Evolutionary conservation across 179 eudicot species (phyloP), one percentile per base, ranked within the genome.

Genomic region (Gypsophila paniculata): DNA sequence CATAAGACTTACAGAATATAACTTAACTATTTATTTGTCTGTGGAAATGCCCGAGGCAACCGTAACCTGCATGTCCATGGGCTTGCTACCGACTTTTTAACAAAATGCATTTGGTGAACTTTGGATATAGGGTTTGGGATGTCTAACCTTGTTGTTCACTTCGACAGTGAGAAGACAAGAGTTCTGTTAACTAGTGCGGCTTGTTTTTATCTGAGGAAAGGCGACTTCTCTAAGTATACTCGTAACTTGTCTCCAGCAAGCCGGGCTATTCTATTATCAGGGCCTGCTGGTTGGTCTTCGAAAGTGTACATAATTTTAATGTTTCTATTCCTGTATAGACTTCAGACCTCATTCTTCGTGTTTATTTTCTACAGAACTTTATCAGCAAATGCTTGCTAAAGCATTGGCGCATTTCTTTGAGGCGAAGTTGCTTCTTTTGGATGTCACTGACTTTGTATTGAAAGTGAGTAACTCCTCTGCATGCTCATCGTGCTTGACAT

Each of bases 121-220:
- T 13, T 76, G 36, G 11, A 63, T 19, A 46, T 23, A 57, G 44
- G 46, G 6, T 42, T 9, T 42, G 46, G 11, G 46, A 51, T 21
- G 18, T 49, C 25, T 74, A 23, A 69, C 51, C 38, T 46, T 38
- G 44, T 75, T 48, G 73, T 23, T 72, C 71, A 38, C 52, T 53
- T 74, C 77, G 65, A 65, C 86, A 91, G 98, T 82, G 96, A 89
- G 79, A 85, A 85, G 79, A 93, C 96, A 63, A 85, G 86, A 70
- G 88, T 80, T 62, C 79, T 91, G 71, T 78, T 93, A 69, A 91
- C 93, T 67, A 91, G 97, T 81, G 98, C 98, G 39, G 98, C 98
- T 9, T 91, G 83, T 81, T 92, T 93, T 79, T 90, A 91, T 78
- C 76, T 93, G 75, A 91, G 85, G 79, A 86, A 89, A 80, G 82